Evolutionary conservation across 2,329 filamentous ascomycete species (phyloP).

Genomic region (Mollisiaceae sp.): DNA sequence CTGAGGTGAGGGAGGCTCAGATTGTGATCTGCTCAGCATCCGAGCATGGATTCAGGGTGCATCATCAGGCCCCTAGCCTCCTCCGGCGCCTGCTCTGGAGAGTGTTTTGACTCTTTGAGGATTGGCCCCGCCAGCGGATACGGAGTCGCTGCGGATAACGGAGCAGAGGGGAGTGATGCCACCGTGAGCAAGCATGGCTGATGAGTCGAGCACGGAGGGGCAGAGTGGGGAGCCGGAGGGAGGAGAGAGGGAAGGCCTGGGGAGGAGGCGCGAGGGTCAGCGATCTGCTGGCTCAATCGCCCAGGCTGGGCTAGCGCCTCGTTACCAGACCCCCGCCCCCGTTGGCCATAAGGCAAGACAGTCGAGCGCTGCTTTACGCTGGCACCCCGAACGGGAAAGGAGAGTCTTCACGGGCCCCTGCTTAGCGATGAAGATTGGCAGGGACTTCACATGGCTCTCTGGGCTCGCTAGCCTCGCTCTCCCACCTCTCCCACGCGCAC

Average conservation of each 20-base stretch:
- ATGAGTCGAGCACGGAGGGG: not conserved
- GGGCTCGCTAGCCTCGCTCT: too few relatives aligned
- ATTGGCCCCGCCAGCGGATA: not conserved
- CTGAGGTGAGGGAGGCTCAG: conserved; percentile 1
- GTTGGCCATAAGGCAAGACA: conserved; percentile 4
- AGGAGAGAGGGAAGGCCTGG: not conserved
- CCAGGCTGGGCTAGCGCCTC: not conserved
- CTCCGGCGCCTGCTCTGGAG: not conserved
- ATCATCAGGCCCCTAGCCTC: not conserved
- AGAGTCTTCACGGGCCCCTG: not conserved
- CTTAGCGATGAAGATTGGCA: not conserved
- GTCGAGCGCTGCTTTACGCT: not conserved
- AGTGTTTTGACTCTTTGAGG: not conserved
- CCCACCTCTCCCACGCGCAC: conserved; percentile 2
- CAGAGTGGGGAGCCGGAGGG: not conserved
- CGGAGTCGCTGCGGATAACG: conserved; percentile 2
- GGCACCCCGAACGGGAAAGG: not conserved
- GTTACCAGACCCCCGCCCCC: not conserved
- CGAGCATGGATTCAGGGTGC: not conserved
- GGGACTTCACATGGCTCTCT: not conserved
- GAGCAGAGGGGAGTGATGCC: not conserved
- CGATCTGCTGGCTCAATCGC: conserved; percentile 8
- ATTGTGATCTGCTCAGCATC: not conserved
- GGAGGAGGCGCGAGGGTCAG: not conserved
- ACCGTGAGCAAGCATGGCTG: not conserved